A percentile compares a stretch with the other conserved stretches of the same genome.
These are phyloP conservation scores for Pythium folliculosum DNA, from an alignment of 352 stramenopile species.

Conservation along the genomic window DNA sequence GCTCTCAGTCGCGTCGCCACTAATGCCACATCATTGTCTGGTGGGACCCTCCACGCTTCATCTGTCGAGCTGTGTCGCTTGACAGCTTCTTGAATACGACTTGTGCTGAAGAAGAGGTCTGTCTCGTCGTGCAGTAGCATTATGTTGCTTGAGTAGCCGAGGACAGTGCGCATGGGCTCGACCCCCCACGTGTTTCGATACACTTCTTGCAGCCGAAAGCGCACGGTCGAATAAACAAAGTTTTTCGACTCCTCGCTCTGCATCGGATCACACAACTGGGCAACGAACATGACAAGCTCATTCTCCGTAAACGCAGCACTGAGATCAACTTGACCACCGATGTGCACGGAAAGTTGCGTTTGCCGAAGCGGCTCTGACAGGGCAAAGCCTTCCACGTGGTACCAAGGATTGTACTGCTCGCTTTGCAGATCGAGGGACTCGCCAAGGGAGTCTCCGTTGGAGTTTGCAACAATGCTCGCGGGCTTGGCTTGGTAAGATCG, in stretches of 20 bases:
- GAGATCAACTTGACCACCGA: constrained; percentile 69
- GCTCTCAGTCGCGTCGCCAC: constrained; percentile 37
- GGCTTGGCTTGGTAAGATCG: constrained; percentile 39
- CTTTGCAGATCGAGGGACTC: constrained; percentile 33
- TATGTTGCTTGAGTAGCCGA: constrained; percentile 57
- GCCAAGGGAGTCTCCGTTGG: constrained; percentile 50
- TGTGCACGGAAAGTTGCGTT: constrained; percentile 53
- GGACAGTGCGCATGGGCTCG: constrained; percentile 40
- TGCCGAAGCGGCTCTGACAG: constrained; percentile 56
- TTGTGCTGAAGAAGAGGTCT: constrained; percentile 62
- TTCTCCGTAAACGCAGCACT: constrained; percentile 40
- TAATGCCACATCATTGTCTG: constrained; percentile 28
- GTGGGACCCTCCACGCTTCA: not conserved
- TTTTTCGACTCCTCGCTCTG: constrained; percentile 10
- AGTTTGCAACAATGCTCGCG: constrained; percentile 31
- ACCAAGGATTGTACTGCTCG: constrained; percentile 66
- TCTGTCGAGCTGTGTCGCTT: not conserved
- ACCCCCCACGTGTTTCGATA: constrained; percentile 65
- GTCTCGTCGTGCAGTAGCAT: constrained; percentile 66
- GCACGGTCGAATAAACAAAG: constrained; percentile 19
- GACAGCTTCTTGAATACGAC: constrained; percentile 27
- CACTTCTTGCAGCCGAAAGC: constrained; percentile 66
- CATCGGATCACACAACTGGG: constrained; percentile 23
- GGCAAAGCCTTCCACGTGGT: constrained; percentile 47
- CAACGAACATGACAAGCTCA: constrained; percentile 40